A percentile compares a stretch with the other conserved stretches of the same genome.
Evolutionary conservation across 2,329 filamentous ascomycete species (phyloP).

Genomic region (Berkeleyomyces rouxiae): DNA sequence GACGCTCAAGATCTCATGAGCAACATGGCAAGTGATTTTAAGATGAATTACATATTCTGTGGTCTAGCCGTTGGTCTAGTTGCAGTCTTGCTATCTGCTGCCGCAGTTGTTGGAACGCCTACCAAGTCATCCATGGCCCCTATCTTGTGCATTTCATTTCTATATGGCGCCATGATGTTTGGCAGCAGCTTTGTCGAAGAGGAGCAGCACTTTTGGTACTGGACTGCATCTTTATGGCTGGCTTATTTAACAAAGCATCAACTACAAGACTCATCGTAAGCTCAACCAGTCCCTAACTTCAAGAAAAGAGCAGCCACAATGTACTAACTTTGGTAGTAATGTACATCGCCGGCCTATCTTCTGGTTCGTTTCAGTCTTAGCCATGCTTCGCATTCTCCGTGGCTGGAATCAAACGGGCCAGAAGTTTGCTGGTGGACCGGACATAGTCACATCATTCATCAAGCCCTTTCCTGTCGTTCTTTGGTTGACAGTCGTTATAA

Average conservation of each 20-base stretch:
- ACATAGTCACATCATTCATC: conserved; percentile 62
- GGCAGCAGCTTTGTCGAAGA: conserved; percentile 96
- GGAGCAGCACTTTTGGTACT: conserved; percentile 98
- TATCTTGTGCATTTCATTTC: conserved; percentile 34
- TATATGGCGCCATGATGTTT: conserved; percentile 84
- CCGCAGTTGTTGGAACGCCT: conserved; percentile 11
- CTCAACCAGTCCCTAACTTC: neutral
- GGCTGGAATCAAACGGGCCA: conserved; percentile 96
- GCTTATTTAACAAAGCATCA: conserved; percentile 32
- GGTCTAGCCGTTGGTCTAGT: conserved; percentile 34
- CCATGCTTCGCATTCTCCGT: conserved; percentile 48
- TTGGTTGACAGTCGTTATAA: conserved; percentile 54
- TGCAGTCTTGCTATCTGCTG: conserved; percentile 21
- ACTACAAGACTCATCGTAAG: conserved; percentile 2
- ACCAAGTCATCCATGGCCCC: conserved; percentile 18
- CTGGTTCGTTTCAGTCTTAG: conserved; percentile 31
- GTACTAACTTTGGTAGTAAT: neutral
- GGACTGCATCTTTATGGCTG: conserved; percentile 59
- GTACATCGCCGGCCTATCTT: conserved; percentile 20
- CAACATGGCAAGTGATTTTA: conserved; percentile 82
- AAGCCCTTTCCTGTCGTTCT: conserved; percentile 46
- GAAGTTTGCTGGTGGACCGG: conserved; percentile 80
- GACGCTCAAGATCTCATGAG: conserved; percentile 68
- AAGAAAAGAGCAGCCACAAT: too few relatives aligned
- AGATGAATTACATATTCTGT: conserved; percentile 31